Conservation (phyloP, 176 grass and related monocot species). For the Oryza australiensis region DNA sequence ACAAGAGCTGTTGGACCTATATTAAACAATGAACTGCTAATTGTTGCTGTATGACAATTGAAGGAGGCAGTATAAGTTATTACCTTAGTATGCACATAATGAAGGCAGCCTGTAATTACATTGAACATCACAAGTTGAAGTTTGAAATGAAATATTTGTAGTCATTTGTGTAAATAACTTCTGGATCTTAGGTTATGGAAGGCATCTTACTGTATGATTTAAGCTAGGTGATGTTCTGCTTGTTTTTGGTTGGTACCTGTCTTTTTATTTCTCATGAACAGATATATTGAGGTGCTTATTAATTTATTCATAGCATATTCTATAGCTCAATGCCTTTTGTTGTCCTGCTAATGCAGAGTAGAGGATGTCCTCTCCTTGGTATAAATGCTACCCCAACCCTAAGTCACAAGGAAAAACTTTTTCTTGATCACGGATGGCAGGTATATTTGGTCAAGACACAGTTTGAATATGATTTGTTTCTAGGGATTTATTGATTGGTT, state of each 20-base stretch:
- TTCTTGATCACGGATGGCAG: conserved; percentile 84
- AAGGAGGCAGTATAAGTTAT: background rate
- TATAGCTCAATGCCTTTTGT: background rate
- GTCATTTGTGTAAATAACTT: background rate
- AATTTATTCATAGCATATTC: background rate
- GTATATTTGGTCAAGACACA: conserved; percentile 32
- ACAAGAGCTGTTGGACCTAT: background rate
- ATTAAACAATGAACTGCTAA: background rate
- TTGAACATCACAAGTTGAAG: background rate
- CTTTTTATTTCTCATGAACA: background rate
- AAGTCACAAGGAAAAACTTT: conserved; percentile 82
- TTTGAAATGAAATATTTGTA: background rate
- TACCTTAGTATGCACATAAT: background rate
- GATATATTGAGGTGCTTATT: background rate
- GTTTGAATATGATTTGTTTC: conserved; percentile 3
- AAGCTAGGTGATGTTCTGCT: background rate
- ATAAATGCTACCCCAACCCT: conserved; percentile 91
- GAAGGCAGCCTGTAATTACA: background rate
- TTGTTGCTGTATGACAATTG: background rate
- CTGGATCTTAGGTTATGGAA: conserved; percentile 12
- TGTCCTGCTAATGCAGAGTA: conserved; percentile 61
- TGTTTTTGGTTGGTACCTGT: conserved; percentile 20
- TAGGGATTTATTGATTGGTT: conserved; percentile 5
- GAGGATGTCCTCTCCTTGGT: conserved; percentile 89
- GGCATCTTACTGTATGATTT: background rate